phyloP scores from a whole-genome alignment of 306 rosid genomes.

The Macrotyloma uniflorum region DNA sequence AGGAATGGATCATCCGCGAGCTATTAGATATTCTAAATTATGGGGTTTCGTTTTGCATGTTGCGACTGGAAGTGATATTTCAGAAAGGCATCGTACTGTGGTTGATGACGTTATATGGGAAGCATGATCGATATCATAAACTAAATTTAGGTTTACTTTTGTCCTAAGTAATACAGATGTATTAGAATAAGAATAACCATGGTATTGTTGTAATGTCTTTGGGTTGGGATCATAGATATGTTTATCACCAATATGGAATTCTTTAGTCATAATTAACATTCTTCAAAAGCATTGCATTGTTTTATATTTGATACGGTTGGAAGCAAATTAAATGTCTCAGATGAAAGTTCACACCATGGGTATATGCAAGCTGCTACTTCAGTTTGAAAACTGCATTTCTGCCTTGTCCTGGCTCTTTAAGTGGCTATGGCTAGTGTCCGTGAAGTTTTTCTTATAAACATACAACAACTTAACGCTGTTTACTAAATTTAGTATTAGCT shows the following conservation, averaged over 20 bases:
- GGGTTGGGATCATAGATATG: neutral
- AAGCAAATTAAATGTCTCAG: neutral
- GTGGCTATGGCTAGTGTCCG: neutral
- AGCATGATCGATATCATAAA: neutral
- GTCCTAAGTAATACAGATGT: neutral
- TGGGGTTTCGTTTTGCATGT: constrained; percentile 1
- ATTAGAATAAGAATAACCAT: neutral
- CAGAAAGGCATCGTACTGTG: neutral
- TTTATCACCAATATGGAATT: neutral
- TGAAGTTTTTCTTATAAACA: neutral
- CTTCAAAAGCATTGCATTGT: constrained; percentile 1
- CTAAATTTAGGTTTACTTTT: neutral
- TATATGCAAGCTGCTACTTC: constrained; percentile 2
- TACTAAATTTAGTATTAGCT: neutral
- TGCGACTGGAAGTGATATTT: constrained; percentile 6
- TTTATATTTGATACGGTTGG: neutral
- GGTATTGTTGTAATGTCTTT: neutral
- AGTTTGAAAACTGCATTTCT: constrained; percentile 1
- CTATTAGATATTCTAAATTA: neutral
- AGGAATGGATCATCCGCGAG: neutral
- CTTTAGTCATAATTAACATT: neutral
- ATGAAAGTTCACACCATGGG: neutral
- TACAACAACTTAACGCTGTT: neutral
- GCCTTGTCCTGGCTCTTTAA: neutral
- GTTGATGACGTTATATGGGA: neutral